A percentile compares a stretch with the other conserved stretches of the same genome.
Conservation (phyloP, 1,284 basidiomycete genomes). For the Mycosarcoma maydis region DNA sequence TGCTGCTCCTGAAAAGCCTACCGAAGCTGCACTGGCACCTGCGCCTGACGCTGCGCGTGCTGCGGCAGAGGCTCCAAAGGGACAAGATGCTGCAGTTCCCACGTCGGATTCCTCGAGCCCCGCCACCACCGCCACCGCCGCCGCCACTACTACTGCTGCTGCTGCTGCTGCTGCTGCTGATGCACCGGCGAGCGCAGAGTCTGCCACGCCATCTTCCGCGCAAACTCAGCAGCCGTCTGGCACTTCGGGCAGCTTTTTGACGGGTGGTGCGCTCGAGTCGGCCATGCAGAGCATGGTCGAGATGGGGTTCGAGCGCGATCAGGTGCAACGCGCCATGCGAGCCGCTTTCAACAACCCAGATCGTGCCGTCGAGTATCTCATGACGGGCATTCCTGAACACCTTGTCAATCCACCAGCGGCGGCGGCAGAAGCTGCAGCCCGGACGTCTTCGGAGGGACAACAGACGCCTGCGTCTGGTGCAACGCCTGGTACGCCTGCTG, state of each 20-base stretch:
- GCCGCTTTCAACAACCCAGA: constrained; percentile 99
- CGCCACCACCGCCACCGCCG: not conserved
- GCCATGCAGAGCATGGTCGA: constrained; percentile 71
- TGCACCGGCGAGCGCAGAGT: not conserved
- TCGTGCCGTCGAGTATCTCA: constrained; percentile 94
- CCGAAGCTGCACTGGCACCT: constrained; percentile 68
- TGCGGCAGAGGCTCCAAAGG: no score
- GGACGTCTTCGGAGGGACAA: not conserved
- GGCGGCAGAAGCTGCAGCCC: not conserved
- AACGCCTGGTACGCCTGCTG: constrained; percentile 71
- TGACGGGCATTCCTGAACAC: constrained; percentile 72
- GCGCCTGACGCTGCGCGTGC: constrained; percentile 31
- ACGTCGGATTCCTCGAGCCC: constrained; percentile 3
- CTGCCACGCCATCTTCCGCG: constrained; percentile 9
- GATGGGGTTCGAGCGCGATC: constrained; percentile 91
- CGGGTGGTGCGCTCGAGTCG: constrained; percentile 57
- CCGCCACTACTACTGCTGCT: no score
- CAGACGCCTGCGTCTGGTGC: constrained; percentile 72
- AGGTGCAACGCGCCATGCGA: constrained; percentile 85
- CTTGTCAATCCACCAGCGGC: constrained; percentile 62
- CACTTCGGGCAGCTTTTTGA: constrained; percentile 35
- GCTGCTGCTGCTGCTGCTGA: no score
- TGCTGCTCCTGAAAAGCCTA: constrained; percentile 51
- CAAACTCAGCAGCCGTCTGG: constrained; percentile 9
- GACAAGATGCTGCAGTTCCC: constrained; percentile 26